phyloP scores from a whole-genome alignment of 2,329 filamentous ascomycete genomes.

The Fusarium oligoseptatum region DNA sequence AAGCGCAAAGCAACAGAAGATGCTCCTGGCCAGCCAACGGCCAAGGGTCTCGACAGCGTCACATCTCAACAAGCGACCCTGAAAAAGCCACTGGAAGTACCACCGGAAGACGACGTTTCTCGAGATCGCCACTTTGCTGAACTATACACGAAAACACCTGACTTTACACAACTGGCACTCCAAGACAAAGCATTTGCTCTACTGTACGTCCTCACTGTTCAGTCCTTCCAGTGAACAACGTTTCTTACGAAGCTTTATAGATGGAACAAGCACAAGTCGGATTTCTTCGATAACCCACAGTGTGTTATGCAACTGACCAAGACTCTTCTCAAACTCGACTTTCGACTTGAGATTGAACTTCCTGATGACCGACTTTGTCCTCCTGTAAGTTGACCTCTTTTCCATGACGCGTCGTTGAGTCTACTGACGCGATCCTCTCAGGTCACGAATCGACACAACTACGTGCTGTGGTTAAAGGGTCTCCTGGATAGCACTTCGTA shows the following conservation, averaged over 20 bases:
- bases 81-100: background rate
- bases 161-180: constrained; percentile 59
- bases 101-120: constrained; percentile 16
- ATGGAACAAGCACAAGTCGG: constrained; percentile 40
- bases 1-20: constrained; percentile 41
- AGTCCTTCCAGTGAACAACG: background rate
- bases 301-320: constrained; percentile 86
- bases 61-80: background rate
- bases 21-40: background rate
- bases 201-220: constrained; percentile 50
- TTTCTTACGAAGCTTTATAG: constrained; percentile 17
- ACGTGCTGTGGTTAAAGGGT: constrained; percentile 88
- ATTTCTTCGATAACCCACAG: constrained; percentile 81
- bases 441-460: constrained; percentile 82
- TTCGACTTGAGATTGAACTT: constrained; percentile 77
- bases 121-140: constrained; percentile 52
- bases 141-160: constrained; percentile 57
- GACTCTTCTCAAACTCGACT: constrained; percentile 81
- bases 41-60: background rate
- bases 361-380: constrained; percentile 87
- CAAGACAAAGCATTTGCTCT: constrained; percentile 58
- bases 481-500: constrained; percentile 80
- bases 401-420: background rate
- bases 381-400: constrained; percentile 67
- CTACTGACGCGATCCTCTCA: constrained; percentile 40